Base-by-base conservation (phyloP, 345 rosid species). In the Capsella bursapastoris region DNA sequence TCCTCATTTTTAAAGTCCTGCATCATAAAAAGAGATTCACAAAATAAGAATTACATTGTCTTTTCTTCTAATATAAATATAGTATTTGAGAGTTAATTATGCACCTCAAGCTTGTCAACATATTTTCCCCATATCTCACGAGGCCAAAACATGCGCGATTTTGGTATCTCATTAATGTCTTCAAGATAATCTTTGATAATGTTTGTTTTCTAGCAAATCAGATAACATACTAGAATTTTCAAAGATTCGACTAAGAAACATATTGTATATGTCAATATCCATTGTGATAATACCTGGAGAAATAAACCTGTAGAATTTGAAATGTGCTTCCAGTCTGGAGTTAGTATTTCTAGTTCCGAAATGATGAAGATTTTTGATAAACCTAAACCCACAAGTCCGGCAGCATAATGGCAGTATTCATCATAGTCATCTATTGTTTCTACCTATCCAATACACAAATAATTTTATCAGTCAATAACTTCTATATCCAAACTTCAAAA, bases 81-180 rank as follows among this genome's bases (percentile, higher is more conserved):
- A 58, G 64, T 60, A 40, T 11, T 41, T 38, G 50, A 51, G 49
- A 71, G 48, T 64, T 74, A 66, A 29, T 37, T 65, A 65, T 56
- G 66, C 41, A 94, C 98, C 96, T 94, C 97, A 14, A 94, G 98
- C 72, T 90, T 91, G 74, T 78, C 64, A 8, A 81, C 97, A 83
- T 94, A 91, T 83, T 88, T 88, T 45, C 88, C 81, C 98, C 98
- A 94, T 43, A 90, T 87, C 74, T 94, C 81, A 3, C 86, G 90
- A 81, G 98, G 98, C 98, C 98, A 94, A 78, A 91, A 91, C 98
- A 90, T 91, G 77, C 97, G 95, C 0, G 91, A 78, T 83, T 86
- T 90, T 7, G 98, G 98, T 80, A 87, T 86, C 85, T 91, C 98
- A 71, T 90, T 90, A 32, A 94, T 86, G 75, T 94, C 98, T 77